A percentile compares a stretch with the other conserved stretches of the same genome.
Evolutionary conservation across 257 asterid species (phyloP).

Genomic region (Rehmannia glutinosa): DNA sequence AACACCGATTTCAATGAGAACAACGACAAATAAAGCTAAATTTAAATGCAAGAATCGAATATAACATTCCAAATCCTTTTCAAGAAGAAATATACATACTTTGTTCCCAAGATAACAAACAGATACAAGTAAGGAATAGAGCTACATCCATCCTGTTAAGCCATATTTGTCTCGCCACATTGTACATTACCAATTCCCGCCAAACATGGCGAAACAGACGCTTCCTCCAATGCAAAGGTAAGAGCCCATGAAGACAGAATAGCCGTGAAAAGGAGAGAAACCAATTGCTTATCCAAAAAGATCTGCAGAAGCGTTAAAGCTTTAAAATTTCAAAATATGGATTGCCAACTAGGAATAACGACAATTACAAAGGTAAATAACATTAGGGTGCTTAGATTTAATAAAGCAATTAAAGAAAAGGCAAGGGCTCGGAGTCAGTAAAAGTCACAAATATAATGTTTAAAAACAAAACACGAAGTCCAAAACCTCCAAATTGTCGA

Average conservation of each 20-base stretch:
- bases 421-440: neutral
- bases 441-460: neutral
- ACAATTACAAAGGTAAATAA: neutral
- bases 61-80: conserved; percentile 6
- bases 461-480: no score
- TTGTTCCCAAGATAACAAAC: conserved; percentile 1
- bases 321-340: neutral
- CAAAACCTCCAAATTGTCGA: no score
- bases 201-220: conserved; percentile 66
- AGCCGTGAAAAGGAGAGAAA: conserved; percentile 29
- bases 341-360: neutral
- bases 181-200: conserved; percentile 63
- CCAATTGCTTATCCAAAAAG: conserved; percentile 42
- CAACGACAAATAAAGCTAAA: neutral
- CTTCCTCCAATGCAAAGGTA: conserved; percentile 43
- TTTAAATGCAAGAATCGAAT: neutral
- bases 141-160: conserved; percentile 48
- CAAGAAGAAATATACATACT: conserved; percentile 3
- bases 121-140: neutral
- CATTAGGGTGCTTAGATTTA: neutral
- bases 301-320: conserved; percentile 21
- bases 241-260: conserved; percentile 43
- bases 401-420: neutral
- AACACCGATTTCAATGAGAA: neutral
- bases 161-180: conserved; percentile 53